A percentile compares a stretch with the other conserved stretches of the same genome.
phyloP scores from a whole-genome alignment of 176 grass and related monocot genomes.

The Oryza punctata region DNA sequence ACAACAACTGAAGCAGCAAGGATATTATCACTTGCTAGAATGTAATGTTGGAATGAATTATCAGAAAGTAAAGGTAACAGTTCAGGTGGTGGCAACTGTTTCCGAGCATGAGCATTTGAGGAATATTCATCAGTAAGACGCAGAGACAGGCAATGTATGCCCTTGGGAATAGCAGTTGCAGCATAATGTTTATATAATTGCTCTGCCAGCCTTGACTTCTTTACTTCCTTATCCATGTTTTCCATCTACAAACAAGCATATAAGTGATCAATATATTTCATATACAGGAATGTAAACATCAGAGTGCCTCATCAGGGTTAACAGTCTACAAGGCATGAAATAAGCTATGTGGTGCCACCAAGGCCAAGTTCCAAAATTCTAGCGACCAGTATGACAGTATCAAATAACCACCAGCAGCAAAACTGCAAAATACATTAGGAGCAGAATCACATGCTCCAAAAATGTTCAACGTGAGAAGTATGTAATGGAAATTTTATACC shows the following conservation, averaged over 20 bases:
- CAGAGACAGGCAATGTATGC: conserved; percentile 90
- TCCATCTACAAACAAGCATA: conserved; percentile 69
- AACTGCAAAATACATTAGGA: not conserved
- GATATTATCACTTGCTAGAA: conserved; percentile 92
- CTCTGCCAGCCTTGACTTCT: conserved; percentile 78
- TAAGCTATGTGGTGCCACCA: conserved; percentile 16
- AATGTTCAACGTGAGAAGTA: not conserved
- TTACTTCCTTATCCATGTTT: conserved; percentile 86
- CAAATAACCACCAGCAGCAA: not conserved
- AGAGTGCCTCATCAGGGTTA: conserved; percentile 9
- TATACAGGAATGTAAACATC: not conserved
- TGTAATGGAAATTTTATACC: not conserved
- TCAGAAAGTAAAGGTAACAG: conserved; percentile 81
- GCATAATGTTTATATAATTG: conserved; percentile 89
- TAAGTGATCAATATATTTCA: conserved; percentile 23
- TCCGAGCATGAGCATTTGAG: conserved; percentile 93
- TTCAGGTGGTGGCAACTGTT: conserved; percentile 91
- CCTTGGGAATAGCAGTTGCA: conserved; percentile 88
- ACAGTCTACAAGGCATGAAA: conserved; percentile 12
- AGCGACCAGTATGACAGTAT: conserved; percentile 1
- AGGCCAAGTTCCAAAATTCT: conserved; percentile 2
- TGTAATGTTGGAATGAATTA: conserved; percentile 85
- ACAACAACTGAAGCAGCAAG: conserved; percentile 94
- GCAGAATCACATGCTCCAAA: not conserved
- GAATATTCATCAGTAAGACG: conserved; percentile 96